Evolutionary conservation across 108 stramenopile genomes (phyloP).

Genomic region (Nitzschia sp.): DNA sequence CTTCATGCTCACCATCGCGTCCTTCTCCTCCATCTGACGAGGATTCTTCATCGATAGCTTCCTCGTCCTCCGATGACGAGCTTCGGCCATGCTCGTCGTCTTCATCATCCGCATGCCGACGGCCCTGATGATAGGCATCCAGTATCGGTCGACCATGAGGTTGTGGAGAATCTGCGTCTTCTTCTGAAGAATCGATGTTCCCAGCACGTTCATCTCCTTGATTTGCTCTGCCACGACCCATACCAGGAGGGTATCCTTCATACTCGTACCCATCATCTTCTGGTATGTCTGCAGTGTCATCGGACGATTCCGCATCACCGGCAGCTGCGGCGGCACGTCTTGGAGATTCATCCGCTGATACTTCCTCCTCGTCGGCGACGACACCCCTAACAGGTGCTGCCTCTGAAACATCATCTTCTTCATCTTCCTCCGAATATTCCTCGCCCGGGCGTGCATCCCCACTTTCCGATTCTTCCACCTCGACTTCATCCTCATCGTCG

Average conservation of each 20-base stretch:
- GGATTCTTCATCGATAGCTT: constrained; percentile 6
- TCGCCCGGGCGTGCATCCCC: not conserved
- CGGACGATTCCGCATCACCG: not conserved
- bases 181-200: not conserved
- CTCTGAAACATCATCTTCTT: too few species aligned
- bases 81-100: not conserved
- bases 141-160: not conserved
- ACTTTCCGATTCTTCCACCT: constrained; percentile 1
- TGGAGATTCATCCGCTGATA: too few species aligned
- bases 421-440: not conserved
- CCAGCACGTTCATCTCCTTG: not conserved
- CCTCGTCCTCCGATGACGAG: constrained; percentile 13
- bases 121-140: too few species aligned
- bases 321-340: too few species aligned
- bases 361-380: too few species aligned
- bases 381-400: too few species aligned
- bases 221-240: not conserved
- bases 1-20: constrained; percentile 11
- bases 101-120: not conserved
- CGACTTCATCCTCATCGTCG: constrained; percentile 5
- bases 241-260: not conserved
- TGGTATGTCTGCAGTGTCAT: too few species aligned
- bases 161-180: not conserved
- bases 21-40: not conserved
- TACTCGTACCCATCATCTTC: not conserved